A percentile compares a stretch with the other conserved stretches of the same genome.
These are phyloP conservation scores for Eucalyptus sp. DNA, from an alignment of 345 rosid genomes.

Conservation along the genomic window DNA sequence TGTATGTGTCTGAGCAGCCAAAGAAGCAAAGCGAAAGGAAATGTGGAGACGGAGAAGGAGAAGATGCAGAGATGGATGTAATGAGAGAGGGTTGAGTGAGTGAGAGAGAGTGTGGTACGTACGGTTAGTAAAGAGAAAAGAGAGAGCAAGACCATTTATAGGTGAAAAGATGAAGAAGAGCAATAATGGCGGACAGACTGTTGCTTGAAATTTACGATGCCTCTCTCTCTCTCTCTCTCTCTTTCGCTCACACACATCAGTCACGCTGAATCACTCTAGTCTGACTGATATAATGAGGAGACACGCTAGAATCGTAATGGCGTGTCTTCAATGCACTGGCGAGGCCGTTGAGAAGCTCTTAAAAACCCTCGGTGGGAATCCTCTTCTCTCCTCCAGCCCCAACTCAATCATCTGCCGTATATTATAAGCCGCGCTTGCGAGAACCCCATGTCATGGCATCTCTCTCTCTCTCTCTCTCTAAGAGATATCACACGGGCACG, in stretches of 20 bases:
- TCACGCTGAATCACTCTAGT: background rate
- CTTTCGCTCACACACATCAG: background rate
- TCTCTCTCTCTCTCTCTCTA: background rate
- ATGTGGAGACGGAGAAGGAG: background rate
- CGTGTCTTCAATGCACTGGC: conserved; percentile 43
- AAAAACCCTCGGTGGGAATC: background rate
- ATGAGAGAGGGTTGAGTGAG: background rate
- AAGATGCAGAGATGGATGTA: background rate
- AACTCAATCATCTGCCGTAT: background rate
- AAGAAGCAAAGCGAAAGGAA: background rate
- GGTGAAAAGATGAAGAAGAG: conserved; percentile 7
- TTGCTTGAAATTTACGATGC: conserved; percentile 7
- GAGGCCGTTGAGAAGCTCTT: conserved; percentile 27
- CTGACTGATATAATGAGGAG: background rate
- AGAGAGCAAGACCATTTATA: conserved; percentile 19
- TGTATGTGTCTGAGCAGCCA: background rate
- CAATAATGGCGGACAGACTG: conserved; percentile 59
- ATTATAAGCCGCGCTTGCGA: background rate
- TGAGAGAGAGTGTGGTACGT: background rate
- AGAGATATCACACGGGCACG: background rate
- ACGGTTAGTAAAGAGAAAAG: background rate
- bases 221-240: background rate
- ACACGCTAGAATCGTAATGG: background rate
- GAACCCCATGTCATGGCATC: background rate
- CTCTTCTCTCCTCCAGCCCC: background rate